Evolutionary conservation across 2,329 filamentous ascomycete species (phyloP), one percentile per base, ranked within the genome.

Genomic region (Cladophialophora immunda): DNA sequence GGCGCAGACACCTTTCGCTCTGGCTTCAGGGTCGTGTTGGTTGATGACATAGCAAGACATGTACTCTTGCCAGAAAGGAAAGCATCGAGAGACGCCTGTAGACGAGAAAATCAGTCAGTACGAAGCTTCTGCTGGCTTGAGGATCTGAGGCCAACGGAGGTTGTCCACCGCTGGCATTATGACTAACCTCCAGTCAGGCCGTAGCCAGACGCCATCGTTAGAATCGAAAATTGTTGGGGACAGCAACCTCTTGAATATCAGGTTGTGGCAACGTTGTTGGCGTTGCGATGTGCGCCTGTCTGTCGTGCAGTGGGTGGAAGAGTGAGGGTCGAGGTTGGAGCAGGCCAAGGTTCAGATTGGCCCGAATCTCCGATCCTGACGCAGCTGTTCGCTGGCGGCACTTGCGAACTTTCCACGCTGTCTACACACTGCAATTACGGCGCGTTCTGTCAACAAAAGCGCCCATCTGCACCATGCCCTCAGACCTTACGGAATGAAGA

Each of bases 51-150:
- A 99, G 88, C 95, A 99, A 76, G 93, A 93, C 79, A 99, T 91
- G 72, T 98, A 89, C 83, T 99, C 95, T 84, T 99, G 95, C 95
- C 95, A 99, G 88, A 97, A 99, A 78, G 94, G 92, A 85, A 97
- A 98, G 89, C 95, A 99, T 81, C 94, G 92, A 75, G 85, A 86
- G 72, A 87, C 86, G 76, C 89, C 88, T 90, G 75, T 41, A 63
- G 57, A 64, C 59, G 58, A 67, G 54, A 30, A 22, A 15, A 19
- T 38, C 1, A 15, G 55, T 69, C 52, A 72, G 65, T 57, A 30
- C 29, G 7, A 50, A 64, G 52, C 58, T 66, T 52, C 19, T 17
- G 50, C 9, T 22, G 36, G 53, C 25, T 36, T 34, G 17, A 19
- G 53, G 4, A 19, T 50, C 13, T 5, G 34, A 32, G 17, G n/a